These are phyloP conservation scores for Candida gorgasii DNA, from an alignment of 805 yeast species.

Conservation along the genomic window DNA sequence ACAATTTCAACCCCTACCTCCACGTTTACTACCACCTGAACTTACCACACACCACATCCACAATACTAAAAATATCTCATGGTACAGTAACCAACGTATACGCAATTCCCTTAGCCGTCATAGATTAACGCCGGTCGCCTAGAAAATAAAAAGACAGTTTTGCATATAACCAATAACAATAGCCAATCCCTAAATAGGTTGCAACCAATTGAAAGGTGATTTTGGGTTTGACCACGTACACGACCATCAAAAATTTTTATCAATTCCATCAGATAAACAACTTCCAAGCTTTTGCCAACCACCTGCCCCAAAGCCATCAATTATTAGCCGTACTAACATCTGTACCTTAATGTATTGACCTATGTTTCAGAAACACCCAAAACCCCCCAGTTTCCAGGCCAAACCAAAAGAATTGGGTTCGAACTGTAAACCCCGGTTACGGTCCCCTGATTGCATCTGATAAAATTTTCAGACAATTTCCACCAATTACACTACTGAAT, in stretches of 20 bases:
- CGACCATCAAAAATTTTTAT: conserved; percentile 5
- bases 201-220: conserved; percentile 4
- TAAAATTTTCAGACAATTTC: conserved; percentile 2
- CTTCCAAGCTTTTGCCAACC: too few relatives aligned
- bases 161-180: conserved; percentile 1
- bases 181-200: conserved; percentile 3
- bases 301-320: too few relatives aligned
- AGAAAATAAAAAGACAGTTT: not conserved
- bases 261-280: conserved; percentile 5
- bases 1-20: not conserved
- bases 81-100: not conserved
- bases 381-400: too few relatives aligned
- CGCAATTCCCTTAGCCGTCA: too few relatives aligned
- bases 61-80: too few relatives aligned
- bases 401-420: too few relatives aligned
- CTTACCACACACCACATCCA: too few relatives aligned
- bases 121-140: not conserved
- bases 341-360: too few relatives aligned
- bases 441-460: conserved; percentile 7
- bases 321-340: too few relatives aligned
- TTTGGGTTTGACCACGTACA: conserved; percentile 1
- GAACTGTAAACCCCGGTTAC: too few relatives aligned
- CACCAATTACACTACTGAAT: conserved; percentile 5
- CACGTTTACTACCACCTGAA: too few relatives aligned
- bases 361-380: too few relatives aligned